Conservation (phyloP, 225 moss, liverwort and hornwort genomes). For the Pseudoscleropodium purum region DNA sequence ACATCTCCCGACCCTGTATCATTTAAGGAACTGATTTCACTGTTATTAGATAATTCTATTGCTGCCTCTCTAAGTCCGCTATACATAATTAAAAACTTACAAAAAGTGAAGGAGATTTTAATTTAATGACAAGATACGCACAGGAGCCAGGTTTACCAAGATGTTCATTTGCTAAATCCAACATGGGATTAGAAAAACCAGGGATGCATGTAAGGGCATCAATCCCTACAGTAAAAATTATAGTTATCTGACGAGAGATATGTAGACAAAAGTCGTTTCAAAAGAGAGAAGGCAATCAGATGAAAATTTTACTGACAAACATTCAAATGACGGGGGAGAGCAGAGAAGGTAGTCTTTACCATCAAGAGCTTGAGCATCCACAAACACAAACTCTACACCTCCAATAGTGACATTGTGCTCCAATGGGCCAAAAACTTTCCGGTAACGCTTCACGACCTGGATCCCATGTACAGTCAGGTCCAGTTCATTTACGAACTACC, state of each 20-base stretch:
- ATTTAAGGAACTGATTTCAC: conserved; percentile 38
- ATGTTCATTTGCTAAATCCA: neutral
- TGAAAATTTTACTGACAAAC: neutral
- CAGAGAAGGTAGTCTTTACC: conserved; percentile 36
- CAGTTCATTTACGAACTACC: too few relatives aligned
- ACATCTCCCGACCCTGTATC: conserved; percentile 55
- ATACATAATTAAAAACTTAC: neutral
- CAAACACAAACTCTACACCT: conserved; percentile 64
- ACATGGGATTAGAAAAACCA: neutral
- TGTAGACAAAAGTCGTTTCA: neutral
- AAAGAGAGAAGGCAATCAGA: neutral
- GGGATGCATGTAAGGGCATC: neutral
- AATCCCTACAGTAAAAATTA: neutral
- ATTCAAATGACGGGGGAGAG: neutral
- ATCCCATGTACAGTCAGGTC: too few relatives aligned
- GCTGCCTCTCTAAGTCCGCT: neutral
- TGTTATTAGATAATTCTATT: conserved; percentile 36
- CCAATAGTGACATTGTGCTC: conserved; percentile 48
- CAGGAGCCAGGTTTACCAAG: neutral
- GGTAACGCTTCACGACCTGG: conserved; percentile 52
- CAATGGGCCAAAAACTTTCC: conserved; percentile 37
- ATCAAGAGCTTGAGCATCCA: conserved; percentile 71
- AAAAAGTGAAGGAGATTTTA: neutral
- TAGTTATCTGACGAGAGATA: neutral
- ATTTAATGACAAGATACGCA: neutral